phyloP scores from a whole-genome alignment of 441 rosid species.

The Flueggea neowawraea region DNA sequence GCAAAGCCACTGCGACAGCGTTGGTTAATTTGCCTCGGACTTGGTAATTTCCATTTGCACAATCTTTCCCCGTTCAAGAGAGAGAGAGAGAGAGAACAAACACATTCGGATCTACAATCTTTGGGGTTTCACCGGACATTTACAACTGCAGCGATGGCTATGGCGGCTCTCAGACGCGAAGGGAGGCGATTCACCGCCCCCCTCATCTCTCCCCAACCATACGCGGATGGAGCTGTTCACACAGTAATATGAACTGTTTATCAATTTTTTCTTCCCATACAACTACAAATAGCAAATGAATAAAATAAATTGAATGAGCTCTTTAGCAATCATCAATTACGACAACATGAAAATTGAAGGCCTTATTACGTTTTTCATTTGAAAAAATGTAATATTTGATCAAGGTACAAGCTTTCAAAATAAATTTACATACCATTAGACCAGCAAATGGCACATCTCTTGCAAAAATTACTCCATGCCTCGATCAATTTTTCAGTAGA shows the following conservation, averaged over 20 bases:
- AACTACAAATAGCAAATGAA: constrained; percentile 45
- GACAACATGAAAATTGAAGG: neutral
- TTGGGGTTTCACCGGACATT: neutral
- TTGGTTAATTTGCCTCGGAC: too few relatives aligned
- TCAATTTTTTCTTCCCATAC: constrained; percentile 54
- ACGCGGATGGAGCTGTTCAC: constrained; percentile 52
- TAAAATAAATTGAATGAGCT: neutral
- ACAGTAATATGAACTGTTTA: constrained; percentile 33
- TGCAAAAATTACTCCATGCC: constrained; percentile 37
- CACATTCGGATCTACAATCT: neutral
- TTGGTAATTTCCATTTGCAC: too few relatives aligned
- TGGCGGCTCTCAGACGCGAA: constrained; percentile 90
- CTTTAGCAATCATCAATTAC: neutral
- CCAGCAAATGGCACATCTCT: constrained; percentile 97
- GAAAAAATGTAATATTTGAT: neutral
- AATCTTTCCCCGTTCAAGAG: too few relatives aligned
- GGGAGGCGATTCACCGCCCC: constrained; percentile 72
- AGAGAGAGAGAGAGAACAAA: too few relatives aligned
- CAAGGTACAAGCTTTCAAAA: neutral
- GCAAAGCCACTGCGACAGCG: too few relatives aligned
- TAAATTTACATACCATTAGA: constrained; percentile 63
- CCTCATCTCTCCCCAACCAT: constrained; percentile 57
- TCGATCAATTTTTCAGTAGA: constrained; percentile 93
- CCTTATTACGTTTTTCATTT: neutral
- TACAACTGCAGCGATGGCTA: constrained; percentile 52